Conservation (phyloP, 768 basidiomycete species). For the Lentinula detonsa region DNA sequence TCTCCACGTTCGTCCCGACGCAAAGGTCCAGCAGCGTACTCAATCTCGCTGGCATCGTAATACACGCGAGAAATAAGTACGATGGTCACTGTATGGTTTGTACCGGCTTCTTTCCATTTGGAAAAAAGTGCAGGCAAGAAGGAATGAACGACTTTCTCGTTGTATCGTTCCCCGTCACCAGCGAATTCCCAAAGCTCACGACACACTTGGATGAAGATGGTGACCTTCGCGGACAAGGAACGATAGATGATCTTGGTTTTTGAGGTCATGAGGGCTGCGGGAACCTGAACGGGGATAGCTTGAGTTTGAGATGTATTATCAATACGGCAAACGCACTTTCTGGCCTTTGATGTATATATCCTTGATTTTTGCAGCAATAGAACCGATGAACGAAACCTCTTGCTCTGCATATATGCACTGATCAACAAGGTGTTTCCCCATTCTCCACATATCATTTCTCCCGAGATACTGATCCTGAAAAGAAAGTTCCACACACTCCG, state of each 20-base stretch:
- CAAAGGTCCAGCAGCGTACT: conserved; percentile 79
- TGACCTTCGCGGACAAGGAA: conserved; percentile 86
- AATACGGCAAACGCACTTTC: conserved; percentile 37
- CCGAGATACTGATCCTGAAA: conserved; percentile 96
- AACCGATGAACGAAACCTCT: conserved; percentile 80
- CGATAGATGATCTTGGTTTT: conserved; percentile 87
- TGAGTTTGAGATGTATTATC: background rate
- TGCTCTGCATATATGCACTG: conserved; percentile 82
- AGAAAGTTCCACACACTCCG: conserved; percentile 81
- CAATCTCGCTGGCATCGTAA: conserved; percentile 76
- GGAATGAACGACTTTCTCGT: conserved; percentile 97
- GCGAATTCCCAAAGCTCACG: conserved; percentile 96
- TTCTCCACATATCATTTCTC: conserved; percentile 94
- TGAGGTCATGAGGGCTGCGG: conserved; percentile 73
- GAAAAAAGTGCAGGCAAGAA: conserved; percentile 87
- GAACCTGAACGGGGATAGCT: conserved; percentile 42
- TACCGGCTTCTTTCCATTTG: conserved; percentile 77
- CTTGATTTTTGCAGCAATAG: conserved; percentile 77
- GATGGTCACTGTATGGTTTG: conserved; percentile 92
- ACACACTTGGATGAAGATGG: conserved; percentile 95
- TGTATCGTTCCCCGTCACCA: conserved; percentile 91
- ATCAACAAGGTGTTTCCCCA: conserved; percentile 75
- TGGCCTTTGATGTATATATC: conserved; percentile 66
- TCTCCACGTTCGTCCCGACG: conserved; percentile 65
- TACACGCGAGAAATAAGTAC: conserved; percentile 91